These are phyloP conservation scores for Wickerhamomyces sydowiorum DNA, from an alignment of 805 yeast genomes.

Conservation along the genomic window DNA sequence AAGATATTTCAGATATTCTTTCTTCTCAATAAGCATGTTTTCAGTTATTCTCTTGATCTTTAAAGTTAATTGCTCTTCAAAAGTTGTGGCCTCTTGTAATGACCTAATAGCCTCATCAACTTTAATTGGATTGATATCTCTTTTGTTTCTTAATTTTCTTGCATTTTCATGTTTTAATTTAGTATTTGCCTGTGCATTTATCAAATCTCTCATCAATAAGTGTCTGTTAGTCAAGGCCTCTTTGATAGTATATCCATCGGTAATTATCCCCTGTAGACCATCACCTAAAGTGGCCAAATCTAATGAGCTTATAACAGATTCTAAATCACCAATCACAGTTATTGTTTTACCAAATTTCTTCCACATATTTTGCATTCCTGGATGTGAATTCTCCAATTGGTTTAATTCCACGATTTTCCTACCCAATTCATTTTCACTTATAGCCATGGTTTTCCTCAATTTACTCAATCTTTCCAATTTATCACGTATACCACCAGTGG, in stretches of 20 bases:
- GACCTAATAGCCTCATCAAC: constrained; percentile 86
- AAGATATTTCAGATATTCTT: constrained; percentile 52
- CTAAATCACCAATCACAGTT: constrained; percentile 68
- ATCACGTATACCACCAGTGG: constrained; percentile 41
- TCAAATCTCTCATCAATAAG: constrained; percentile 81
- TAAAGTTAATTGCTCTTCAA: constrained; percentile 69
- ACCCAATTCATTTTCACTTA: constrained; percentile 53
- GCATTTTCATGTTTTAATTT: constrained; percentile 67
- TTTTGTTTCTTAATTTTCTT: constrained; percentile 58
- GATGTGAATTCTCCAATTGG: constrained; percentile 45
- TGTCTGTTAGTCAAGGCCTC: constrained; percentile 93
- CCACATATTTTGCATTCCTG: constrained; percentile 78
- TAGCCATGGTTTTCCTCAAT: constrained; percentile 40
- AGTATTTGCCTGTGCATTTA: constrained; percentile 72
- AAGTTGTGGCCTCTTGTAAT: constrained; percentile 69
- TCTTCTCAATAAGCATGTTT: constrained; percentile 74
- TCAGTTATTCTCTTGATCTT: constrained; percentile 80
- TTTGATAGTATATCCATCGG: constrained; percentile 81
- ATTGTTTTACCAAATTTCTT: constrained; percentile 65
- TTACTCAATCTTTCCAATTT: constrained; percentile 53
- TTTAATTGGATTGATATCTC: constrained; percentile 77
- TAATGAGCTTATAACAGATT: constrained; percentile 62
- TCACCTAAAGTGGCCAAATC: constrained; percentile 77
- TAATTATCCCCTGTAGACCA: constrained; percentile 53
- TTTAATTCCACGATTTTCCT: constrained; percentile 32